A percentile compares a stretch with the other conserved stretches of the same genome.
Conservation (phyloP, 75 land plant species). For the Sequoiadendron giganteum region DNA sequence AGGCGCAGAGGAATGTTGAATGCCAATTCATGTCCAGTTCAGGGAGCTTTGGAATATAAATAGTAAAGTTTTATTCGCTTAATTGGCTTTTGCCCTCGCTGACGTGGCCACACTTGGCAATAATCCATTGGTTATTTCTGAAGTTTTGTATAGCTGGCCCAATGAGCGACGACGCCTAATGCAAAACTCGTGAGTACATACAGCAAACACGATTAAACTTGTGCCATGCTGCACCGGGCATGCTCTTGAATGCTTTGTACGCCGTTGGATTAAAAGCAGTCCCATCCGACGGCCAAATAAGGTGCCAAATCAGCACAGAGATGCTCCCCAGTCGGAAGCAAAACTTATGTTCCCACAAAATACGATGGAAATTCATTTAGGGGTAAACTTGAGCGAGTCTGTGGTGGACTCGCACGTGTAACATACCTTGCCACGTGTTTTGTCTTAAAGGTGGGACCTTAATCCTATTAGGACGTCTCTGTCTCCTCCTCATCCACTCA, state of each 20-base stretch:
- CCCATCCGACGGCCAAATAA: not conserved
- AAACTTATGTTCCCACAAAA: too few relatives aligned
- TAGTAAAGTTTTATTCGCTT: not conserved
- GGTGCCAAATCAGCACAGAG: not conserved
- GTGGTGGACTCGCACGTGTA: too few relatives aligned
- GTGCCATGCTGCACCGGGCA: not conserved
- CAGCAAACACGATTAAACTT: not conserved
- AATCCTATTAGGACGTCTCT: too few relatives aligned
- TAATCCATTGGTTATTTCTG: not conserved
- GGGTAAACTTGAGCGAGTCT: too few relatives aligned
- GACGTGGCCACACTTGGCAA: not conserved
- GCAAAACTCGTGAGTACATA: not conserved
- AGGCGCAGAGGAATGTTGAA: not conserved
- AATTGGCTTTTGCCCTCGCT: not conserved
- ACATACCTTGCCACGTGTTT: too few relatives aligned
- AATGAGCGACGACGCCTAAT: not conserved
- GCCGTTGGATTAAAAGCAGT: not conserved
- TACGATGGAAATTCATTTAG: too few relatives aligned
- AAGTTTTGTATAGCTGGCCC: not conserved
- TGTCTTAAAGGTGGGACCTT: too few relatives aligned
- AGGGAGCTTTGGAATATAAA: not conserved
- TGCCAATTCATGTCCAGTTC: not conserved
- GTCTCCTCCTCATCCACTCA: too few relatives aligned
- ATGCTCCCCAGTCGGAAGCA: not conserved
- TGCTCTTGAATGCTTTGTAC: not conserved